Evolutionary conservation across 768 basidiomycete genomes (phyloP).

Genomic region (Bullera alba): DNA sequence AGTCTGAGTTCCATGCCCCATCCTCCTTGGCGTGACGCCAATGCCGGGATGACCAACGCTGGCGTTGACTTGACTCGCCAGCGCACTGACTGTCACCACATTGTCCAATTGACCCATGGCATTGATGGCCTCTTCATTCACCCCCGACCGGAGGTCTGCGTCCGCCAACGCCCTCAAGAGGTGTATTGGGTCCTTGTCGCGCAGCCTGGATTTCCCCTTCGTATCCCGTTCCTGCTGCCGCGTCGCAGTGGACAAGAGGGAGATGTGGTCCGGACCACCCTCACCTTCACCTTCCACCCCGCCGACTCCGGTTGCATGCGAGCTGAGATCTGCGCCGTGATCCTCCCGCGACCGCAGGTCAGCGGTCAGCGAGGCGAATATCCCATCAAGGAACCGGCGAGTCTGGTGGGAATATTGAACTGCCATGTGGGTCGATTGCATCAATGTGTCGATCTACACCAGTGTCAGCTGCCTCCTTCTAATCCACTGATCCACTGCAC

Average conservation of each 20-base stretch:
- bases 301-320: neutral
- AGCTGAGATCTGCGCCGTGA: constrained; percentile 2
- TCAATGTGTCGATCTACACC: constrained; percentile 38
- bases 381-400: constrained; percentile 43
- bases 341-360: constrained; percentile 36
- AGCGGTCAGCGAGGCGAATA: constrained; percentile 37
- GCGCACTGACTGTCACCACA: neutral
- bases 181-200: constrained; percentile 27
- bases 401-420: constrained; percentile 40
- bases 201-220: neutral
- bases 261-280: constrained; percentile 23
- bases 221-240: neutral
- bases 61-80: neutral
- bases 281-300: constrained; percentile 5
- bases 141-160: constrained; percentile 24
- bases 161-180: constrained; percentile 36
- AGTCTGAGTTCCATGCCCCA: neutral
- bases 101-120: constrained; percentile 21
- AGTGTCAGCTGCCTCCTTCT: neutral
- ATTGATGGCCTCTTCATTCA: constrained; percentile 18
- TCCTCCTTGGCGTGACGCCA: neutral
- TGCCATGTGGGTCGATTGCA: constrained; percentile 32
- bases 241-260: constrained; percentile 14
- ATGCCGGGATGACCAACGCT: neutral
- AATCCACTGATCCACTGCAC: neutral